phyloP scores from a whole-genome alignment of 2,329 filamentous ascomycete species.

The Beauveria varroae region DNA sequence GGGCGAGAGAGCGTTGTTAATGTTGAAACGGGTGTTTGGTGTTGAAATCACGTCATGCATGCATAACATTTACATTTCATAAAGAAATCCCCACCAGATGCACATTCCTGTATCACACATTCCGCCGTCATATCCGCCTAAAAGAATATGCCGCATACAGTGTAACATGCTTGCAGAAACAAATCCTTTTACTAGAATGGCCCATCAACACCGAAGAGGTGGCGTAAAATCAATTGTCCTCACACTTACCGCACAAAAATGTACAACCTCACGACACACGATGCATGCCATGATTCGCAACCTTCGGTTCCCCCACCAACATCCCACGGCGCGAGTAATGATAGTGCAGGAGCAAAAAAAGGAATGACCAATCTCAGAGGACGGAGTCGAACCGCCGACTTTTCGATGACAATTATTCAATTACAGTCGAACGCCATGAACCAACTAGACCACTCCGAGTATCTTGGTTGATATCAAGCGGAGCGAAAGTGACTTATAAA shows the following conservation, averaged over 20 bases:
- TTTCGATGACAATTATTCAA: slow-evolving; percentile 17
- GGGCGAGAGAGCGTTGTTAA: no score
- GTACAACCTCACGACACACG: neutral
- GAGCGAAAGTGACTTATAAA: neutral
- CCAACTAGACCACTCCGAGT: slow-evolving; percentile 23
- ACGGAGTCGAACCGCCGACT: slow-evolving; percentile 23
- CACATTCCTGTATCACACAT: neutral
- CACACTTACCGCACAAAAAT: no score
- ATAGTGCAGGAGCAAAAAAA: neutral
- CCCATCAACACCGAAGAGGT: no score
- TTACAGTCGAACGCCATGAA: slow-evolving; percentile 22
- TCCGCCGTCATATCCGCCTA: neutral
- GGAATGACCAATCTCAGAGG: slow-evolving; percentile 15
- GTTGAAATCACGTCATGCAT: neutral
- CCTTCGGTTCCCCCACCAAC: neutral
- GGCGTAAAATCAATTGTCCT: no score
- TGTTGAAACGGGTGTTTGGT: neutral
- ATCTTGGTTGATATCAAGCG: neutral
- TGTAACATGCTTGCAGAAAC: no score
- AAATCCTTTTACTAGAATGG: no score
- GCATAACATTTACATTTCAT: no score
- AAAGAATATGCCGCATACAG: neutral
- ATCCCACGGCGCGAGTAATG: neutral
- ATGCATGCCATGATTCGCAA: neutral
- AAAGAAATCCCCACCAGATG: neutral